Conservation (phyloP, 2,329 filamentous ascomycete species). For the Fusarium nurragi region DNA sequence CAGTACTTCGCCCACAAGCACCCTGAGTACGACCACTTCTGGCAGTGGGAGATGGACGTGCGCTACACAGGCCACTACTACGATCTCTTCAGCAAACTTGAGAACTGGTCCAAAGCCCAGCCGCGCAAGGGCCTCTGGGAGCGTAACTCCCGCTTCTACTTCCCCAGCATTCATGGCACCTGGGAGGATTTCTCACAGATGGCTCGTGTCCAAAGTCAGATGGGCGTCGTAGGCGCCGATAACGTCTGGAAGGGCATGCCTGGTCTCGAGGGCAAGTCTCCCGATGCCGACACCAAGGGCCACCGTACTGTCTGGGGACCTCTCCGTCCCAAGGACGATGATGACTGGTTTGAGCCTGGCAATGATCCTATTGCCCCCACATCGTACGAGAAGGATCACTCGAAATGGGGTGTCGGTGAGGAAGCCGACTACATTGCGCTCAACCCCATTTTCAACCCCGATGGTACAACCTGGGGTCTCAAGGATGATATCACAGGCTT, state of each 20-base stretch:
- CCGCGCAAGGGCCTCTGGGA: slow-evolving; percentile 86
- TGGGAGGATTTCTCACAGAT: slow-evolving; percentile 83
- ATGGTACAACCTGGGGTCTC: slow-evolving; percentile 85
- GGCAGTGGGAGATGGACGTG: slow-evolving; percentile 96
- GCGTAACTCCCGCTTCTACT: slow-evolving; percentile 79
- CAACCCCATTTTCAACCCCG: slow-evolving; percentile 90
- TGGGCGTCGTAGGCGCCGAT: slow-evolving; percentile 71
- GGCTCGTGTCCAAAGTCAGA: slow-evolving; percentile 78
- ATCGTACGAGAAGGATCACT: slow-evolving; percentile 78
- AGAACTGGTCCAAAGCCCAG: slow-evolving; percentile 75
- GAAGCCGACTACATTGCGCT: slow-evolving; percentile 92
- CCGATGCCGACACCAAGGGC: slow-evolving; percentile 47
- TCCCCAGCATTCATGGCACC: slow-evolving; percentile 77
- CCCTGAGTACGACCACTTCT: slow-evolving; percentile 89
- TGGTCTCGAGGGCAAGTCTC: slow-evolving; percentile 53
- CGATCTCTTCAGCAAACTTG: slow-evolving; percentile 74
- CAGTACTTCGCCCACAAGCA: slow-evolving; percentile 91
- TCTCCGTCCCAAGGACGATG: slow-evolving; percentile 70
- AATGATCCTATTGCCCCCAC: slow-evolving; percentile 79
- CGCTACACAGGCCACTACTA: slow-evolving; percentile 91
- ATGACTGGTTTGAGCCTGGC: slow-evolving; percentile 77
- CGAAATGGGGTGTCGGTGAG: slow-evolving; percentile 87
- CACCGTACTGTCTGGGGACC: slow-evolving; percentile 83
- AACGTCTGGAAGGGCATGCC: slow-evolving; percentile 71
- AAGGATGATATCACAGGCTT: slow-evolving; percentile 86